Percentiles rank a stretch among this genome's conserved stretches.
Conservation (phyloP, 129 eudicot species). For the Escallonia herrerae region DNA sequence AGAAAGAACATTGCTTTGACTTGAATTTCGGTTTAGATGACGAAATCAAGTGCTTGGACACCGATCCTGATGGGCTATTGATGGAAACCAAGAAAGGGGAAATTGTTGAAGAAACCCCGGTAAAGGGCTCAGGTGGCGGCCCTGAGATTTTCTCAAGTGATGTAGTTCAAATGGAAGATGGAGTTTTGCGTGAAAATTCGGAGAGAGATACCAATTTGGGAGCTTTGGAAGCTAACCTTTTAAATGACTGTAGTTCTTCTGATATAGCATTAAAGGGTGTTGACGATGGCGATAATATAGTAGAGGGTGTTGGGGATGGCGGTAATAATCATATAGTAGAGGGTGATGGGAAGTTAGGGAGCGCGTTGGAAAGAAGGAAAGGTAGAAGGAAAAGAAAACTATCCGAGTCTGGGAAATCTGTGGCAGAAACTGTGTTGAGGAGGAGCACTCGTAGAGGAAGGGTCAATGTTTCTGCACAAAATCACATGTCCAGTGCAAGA, state of each 20-base stretch:
- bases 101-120: slow-evolving; percentile 7
- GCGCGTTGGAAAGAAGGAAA: slow-evolving; percentile 19
- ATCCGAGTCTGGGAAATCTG: slow-evolving; percentile 14
- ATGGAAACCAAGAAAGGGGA: not conserved
- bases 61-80: slow-evolving; percentile 23
- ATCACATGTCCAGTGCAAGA: slow-evolving; percentile 11
- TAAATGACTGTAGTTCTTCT: slow-evolving; percentile 8
- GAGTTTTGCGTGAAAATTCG: slow-evolving; percentile 1
- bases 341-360: slow-evolving; percentile 26
- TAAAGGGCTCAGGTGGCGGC: slow-evolving; percentile 1
- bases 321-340: slow-evolving; percentile 7
- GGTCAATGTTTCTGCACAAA: slow-evolving; percentile 24
- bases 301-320: slow-evolving; percentile 5
- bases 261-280: slow-evolving; percentile 7
- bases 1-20: slow-evolving; percentile 48
- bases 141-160: slow-evolving; percentile 2
- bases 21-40: slow-evolving; percentile 61
- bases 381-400: slow-evolving; percentile 50
- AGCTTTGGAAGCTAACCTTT: slow-evolving; percentile 9
- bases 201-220: slow-evolving; percentile 1
- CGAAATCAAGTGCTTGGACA: slow-evolving; percentile 29
- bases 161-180: slow-evolving; percentile 6
- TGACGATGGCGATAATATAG: slow-evolving; percentile 3
- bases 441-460: slow-evolving; percentile 71
- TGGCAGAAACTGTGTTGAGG: slow-evolving; percentile 50